Evolutionary conservation across 805 yeast genomes (phyloP), one percentile per base, ranked within the genome.

Genomic region (Zygotorulaspora florentina): DNA sequence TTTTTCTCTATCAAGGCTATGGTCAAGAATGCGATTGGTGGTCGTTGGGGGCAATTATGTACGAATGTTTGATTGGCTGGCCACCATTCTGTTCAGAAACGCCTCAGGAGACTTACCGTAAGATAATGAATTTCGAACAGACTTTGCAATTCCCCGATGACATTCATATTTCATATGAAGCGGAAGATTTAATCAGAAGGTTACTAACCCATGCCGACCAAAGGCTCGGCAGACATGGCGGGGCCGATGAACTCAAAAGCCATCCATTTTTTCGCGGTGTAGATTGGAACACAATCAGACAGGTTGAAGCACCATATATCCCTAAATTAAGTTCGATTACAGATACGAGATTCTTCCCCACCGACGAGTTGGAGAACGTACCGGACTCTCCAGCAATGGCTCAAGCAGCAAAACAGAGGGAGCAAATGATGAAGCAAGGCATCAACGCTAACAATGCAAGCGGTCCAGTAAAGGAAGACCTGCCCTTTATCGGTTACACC

Each of bases 21-120:
- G 96, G 96, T 10, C 96, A 88, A 68, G 96, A 89, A 62, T 89
- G 97, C 69, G 97, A 89, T 66, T 89, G 97, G 97, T 89, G 97
- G 97, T 85, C 95, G 8, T 69, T 89, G 37, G 97, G 97, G 26
- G 96, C 96, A 1, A 89, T 89, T 61, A 90, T 89, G 97, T 89
- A 85, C 67, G 97, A 89, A 73, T 89, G 97, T 70, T 71, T 89
- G 51, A 86, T 89, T 49, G 97, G 97, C 27, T 89, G 96, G 96
- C 96, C 97, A 20, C 97, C 97, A 39, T 89, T 89, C 66, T 89
- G 96, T 69, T 83, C 93, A 0, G 96, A 89, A 59, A 86, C 95
- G 9, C 96, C 96, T 9, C 95, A 87, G 50, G 97, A 89, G 56
- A 89, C 97, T 0, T 89, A 89, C 66, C 77, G 90, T 45, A 89